phyloP scores from a whole-genome alignment of 306 rosid species.

The Prunus dulcis region DNA sequence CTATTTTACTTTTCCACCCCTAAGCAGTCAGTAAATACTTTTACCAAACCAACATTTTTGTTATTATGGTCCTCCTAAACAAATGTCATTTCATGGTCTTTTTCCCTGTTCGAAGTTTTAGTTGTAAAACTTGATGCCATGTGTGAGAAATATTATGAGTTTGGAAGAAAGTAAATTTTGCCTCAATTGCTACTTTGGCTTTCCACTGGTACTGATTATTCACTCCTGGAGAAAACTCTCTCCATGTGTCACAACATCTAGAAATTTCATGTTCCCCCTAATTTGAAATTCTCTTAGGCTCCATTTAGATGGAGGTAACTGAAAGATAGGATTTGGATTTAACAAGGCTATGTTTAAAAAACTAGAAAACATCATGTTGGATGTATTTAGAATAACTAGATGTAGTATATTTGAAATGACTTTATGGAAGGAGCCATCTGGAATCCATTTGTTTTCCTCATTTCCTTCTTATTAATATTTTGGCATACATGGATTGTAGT shows the following conservation, averaged over 20 bases:
- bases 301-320: no score
- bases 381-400: no score
- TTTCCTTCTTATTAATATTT: neutral
- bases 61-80: neutral
- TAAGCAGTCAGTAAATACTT: neutral
- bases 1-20: neutral
- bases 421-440: no score
- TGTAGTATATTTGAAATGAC: no score
- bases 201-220: neutral
- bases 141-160: neutral
- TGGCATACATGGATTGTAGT: neutral
- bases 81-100: neutral
- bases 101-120: neutral
- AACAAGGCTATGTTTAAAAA: no score
- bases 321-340: no score
- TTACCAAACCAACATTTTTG: neutral
- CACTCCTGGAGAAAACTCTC: neutral
- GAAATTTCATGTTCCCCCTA: neutral
- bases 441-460: neutral
- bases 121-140: neutral
- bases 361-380: no score
- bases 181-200: neutral
- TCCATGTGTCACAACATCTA: neutral
- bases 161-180: neutral
- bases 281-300: neutral